Conservation (phyloP, 2,329 filamentous ascomycete genomes). For the Sporothrix variecibatus region DNA sequence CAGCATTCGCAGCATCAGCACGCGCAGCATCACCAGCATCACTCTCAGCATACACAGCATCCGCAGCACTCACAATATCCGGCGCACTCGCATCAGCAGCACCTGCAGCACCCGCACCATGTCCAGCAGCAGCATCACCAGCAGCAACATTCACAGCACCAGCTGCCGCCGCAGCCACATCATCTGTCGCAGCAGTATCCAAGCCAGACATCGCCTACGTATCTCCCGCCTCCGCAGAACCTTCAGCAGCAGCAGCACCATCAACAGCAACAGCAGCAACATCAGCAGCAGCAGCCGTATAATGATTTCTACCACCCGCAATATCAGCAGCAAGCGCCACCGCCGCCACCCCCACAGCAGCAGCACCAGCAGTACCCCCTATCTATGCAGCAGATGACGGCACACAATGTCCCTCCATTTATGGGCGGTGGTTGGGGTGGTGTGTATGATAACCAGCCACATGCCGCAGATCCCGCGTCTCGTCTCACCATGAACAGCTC, state of each 20-base stretch:
- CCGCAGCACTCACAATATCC: constrained; percentile 15
- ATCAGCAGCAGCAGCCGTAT: constrained; percentile 22
- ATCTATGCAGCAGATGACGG: constrained; percentile 21
- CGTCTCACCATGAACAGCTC: constrained; percentile 25
- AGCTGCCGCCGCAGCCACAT: constrained; percentile 19
- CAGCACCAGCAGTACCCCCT: constrained; percentile 24
- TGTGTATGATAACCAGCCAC: constrained; percentile 26
- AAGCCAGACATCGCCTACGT: constrained; percentile 18
- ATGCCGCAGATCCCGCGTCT: constrained; percentile 1
- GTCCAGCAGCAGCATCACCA: constrained; percentile 23
- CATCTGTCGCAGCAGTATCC: constrained; percentile 20
- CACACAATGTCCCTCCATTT: constrained; percentile 20
- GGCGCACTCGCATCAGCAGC: constrained; percentile 21
- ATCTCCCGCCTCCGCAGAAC: constrained; percentile 24
- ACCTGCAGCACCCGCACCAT: constrained; percentile 4
- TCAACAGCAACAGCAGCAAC: constrained; percentile 23
- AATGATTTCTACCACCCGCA: constrained; percentile 28
- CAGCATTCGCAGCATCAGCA: constrained; percentile 23
- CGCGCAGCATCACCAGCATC: neutral
- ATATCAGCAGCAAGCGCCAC: constrained; percentile 19
- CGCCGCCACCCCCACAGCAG: constrained; percentile 13
- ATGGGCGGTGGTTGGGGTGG: constrained; percentile 26
- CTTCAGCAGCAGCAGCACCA: constrained; percentile 23
- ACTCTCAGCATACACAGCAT: constrained; percentile 21
- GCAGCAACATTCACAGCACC: constrained; percentile 17